A percentile compares a stretch with the other conserved stretches of the same genome.
phyloP scores from a whole-genome alignment of 768 basidiomycete species.

The Hortiboletus campestris region DNA sequence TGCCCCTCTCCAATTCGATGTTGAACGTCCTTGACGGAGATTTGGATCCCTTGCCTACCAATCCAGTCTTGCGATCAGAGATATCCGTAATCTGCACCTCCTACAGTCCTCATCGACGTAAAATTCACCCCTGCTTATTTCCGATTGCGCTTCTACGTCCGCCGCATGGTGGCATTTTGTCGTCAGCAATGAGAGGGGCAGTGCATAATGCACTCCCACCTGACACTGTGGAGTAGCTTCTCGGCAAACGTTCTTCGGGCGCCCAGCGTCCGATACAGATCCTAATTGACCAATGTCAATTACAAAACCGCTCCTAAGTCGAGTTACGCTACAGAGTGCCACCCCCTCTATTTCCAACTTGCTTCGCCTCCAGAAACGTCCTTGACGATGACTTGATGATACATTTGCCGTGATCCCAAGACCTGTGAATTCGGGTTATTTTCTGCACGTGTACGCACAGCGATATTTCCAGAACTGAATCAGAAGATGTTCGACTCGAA shows the following conservation, averaged over 20 bases:
- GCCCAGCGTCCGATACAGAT: not conserved
- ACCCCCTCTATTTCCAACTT: not conserved
- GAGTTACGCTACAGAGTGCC: not conserved
- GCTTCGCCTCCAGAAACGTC: not conserved
- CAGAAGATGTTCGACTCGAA: not conserved
- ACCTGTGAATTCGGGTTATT: not conserved
- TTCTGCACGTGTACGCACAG: slow-evolving; percentile 10
- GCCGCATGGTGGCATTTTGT: not conserved
- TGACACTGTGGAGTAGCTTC: not conserved
- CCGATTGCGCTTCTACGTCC: slow-evolving; percentile 1
- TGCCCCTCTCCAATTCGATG: not conserved
- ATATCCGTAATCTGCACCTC: not conserved
- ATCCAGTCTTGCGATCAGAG: not conserved
- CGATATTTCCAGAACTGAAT: not conserved
- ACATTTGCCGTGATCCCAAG: not conserved
- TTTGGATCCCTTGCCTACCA: not conserved
- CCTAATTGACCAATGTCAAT: slow-evolving; percentile 7
- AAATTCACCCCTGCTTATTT: slow-evolving; percentile 3
- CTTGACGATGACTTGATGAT: slow-evolving; percentile 1
- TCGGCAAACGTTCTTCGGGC: slow-evolving; percentile 1
- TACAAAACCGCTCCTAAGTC: not conserved
- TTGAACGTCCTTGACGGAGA: not conserved
- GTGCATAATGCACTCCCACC: not conserved
- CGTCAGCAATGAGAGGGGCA: not conserved
- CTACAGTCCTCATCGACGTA: slow-evolving; percentile 4